Evolutionary conservation across 306 rosid genomes (phyloP), one percentile per base, ranked within the genome.

Genomic region (Oemleria cerasiformis): DNA sequence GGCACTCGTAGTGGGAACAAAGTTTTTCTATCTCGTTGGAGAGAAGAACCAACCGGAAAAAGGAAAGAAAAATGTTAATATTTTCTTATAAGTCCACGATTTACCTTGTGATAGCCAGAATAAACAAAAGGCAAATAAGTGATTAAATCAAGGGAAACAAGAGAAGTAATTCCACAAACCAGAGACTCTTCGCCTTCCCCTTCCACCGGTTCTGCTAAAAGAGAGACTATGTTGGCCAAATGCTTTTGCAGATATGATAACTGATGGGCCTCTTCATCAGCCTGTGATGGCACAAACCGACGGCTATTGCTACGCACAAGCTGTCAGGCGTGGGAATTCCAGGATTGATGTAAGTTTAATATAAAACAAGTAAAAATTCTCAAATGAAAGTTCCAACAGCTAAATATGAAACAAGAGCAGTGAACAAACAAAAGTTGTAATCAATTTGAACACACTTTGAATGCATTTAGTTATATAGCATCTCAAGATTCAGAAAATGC

Each of bases 281-380:
- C 78, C 80, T 87, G 98, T 3, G 96, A 92, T 51, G 97, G 97
- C 89, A 80, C 75, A 77, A 78, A 81, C 63, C 97, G 86, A 59
- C 98, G 84, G 82, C 89, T 92, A 62, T 92, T 90, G 97, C 98
- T 88, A 61, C 98, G 97, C 80, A 88, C 92, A 75, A 92, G 97
- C 98, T 92, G 92, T 87, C 80, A 77, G 73, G 62, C 66, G 77
- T 70, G 9, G 23, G 59, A 70, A 58, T 41, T 74, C 44, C 80
- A 50, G 30, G 54, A 50, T 73, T 44, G 75, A 76, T 63, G 67
- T 56, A 16, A 20, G 72, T 40, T 47, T 23, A 40, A 44, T 25
- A 15, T 45, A 80, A 43, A 0, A 74, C 44, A 66, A 65, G 16
- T 39, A 77, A 34, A 58, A 51, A 19, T 70, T 58, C 74, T 64